These are phyloP conservation scores for Aspergillus piperis DNA, from an alignment of 2,329 filamentous ascomycete species.

Conservation along the genomic window DNA sequence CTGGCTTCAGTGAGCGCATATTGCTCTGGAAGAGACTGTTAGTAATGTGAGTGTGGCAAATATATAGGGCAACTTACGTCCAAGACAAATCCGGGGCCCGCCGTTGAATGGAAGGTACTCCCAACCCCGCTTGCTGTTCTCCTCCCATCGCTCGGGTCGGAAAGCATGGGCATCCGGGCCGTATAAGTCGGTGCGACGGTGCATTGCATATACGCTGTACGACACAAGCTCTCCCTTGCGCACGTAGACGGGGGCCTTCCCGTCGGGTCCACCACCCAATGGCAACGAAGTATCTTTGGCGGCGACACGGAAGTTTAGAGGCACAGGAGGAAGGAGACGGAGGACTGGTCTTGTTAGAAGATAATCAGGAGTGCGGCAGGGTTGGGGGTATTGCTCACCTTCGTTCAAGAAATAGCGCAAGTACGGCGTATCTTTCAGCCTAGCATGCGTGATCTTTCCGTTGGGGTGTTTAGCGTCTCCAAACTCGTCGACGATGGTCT, in stretches of 20 bases:
- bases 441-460: constrained; percentile 45
- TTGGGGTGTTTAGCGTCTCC: constrained; percentile 42
- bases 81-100: constrained; percentile 43
- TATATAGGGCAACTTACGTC: constrained; percentile 32
- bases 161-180: constrained; percentile 49
- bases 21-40: constrained; percentile 34
- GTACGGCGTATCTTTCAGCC: constrained; percentile 45
- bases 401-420: constrained; percentile 44
- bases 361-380: too few species aligned
- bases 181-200: constrained; percentile 60
- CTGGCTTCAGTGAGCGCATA: constrained; percentile 47
- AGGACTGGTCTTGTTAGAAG: constrained; percentile 31
- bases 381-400: constrained; percentile 19
- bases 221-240: constrained; percentile 65
- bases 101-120: constrained; percentile 44
- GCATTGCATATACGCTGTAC: constrained; percentile 73
- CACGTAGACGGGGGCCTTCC: constrained; percentile 61
- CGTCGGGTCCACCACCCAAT: constrained; percentile 62
- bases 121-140: constrained; percentile 37
- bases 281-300: constrained; percentile 47
- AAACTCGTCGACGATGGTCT: constrained; percentile 40
- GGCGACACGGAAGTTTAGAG: constrained; percentile 47
- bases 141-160: constrained; percentile 54
- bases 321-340: constrained; percentile 49
- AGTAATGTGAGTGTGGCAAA: not conserved